These are phyloP conservation scores for Hypseocharis bilobata DNA, from an alignment of 441 rosid genomes.

Conservation along the genomic window DNA sequence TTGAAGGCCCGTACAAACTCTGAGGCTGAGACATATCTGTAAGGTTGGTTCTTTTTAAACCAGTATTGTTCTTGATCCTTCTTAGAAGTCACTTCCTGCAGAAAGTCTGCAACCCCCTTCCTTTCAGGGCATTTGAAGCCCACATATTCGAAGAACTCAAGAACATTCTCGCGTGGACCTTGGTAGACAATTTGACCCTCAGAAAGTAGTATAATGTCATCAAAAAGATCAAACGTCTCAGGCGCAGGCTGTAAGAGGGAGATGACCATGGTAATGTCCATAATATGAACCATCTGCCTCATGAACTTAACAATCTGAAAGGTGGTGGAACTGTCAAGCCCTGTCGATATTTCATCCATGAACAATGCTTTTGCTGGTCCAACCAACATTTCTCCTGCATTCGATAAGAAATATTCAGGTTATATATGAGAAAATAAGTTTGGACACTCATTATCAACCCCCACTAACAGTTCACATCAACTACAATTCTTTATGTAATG, in stretches of 20 bases:
- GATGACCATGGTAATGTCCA: conserved; percentile 65
- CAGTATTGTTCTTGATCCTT: conserved; percentile 66
- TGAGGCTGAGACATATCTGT: conserved; percentile 35
- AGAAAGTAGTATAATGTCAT: conserved; percentile 51
- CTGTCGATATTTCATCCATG: conserved; percentile 94
- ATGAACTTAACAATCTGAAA: conserved; percentile 68
- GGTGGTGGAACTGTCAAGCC: conserved; percentile 83
- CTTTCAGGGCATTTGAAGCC: conserved; percentile 66
- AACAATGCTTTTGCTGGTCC: conserved; percentile 77
- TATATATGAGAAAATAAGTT: not conserved
- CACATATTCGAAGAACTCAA: conserved; percentile 48
- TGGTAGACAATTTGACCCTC: conserved; percentile 65
- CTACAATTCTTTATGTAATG: not conserved
- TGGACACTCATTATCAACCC: too few relatives aligned
- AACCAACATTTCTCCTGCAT: conserved; percentile 80
- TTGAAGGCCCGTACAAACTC: conserved; percentile 38
- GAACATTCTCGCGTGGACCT: conserved; percentile 50
- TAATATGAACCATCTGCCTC: conserved; percentile 78
- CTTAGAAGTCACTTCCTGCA: conserved; percentile 63
- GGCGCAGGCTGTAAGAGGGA: conserved; percentile 88
- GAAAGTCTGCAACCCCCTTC: conserved; percentile 63
- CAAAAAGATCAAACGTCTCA: conserved; percentile 54
- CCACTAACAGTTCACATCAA: too few relatives aligned
- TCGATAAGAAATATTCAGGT: not conserved
- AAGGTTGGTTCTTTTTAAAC: conserved; percentile 36